A percentile compares a stretch with the other conserved stretches of the same genome.
These are phyloP conservation scores for Penstemon eatonii DNA, from an alignment of 257 asterid genomes.

Conservation along the genomic window DNA sequence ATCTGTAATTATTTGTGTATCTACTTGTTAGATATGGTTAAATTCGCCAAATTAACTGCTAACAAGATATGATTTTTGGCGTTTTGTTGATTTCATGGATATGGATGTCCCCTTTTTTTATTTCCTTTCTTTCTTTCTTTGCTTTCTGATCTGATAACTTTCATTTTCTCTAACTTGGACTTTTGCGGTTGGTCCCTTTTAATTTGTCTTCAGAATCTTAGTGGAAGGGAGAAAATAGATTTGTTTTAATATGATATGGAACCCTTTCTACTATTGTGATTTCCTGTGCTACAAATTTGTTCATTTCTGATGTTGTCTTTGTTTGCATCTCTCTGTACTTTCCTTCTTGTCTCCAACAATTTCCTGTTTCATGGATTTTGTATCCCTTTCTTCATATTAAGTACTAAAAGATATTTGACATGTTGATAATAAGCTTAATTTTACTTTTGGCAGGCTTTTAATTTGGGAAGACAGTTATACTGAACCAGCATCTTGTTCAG, in stretches of 20 bases:
- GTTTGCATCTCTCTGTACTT: conserved; percentile 42
- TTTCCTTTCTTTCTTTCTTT: conserved; percentile 5
- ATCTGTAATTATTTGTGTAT: conserved; percentile 15
- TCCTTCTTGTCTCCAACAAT: conserved; percentile 31
- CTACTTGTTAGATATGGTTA: conserved; percentile 22
- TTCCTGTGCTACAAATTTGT: conserved; percentile 37
- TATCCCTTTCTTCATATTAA: conserved; percentile 24
- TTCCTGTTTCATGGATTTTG: conserved; percentile 29
- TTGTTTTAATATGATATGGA: conserved; percentile 26
- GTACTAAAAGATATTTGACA: background rate
- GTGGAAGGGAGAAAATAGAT: conserved; percentile 20
- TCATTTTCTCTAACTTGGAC: conserved; percentile 47
- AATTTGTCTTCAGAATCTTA: conserved; percentile 59
- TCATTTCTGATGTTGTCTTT: conserved; percentile 42
- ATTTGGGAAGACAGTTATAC: conserved; percentile 77
- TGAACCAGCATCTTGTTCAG: conserved; percentile 35
- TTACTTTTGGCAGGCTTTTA: conserved; percentile 52
- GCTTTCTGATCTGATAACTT: conserved; percentile 33
- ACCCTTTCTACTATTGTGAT: conserved; percentile 39
- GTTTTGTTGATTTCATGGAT: conserved; percentile 38
- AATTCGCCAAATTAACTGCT: conserved; percentile 24
- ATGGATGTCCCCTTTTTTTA: conserved; percentile 25
- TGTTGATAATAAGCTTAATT: conserved; percentile 4
- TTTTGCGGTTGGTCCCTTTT: conserved; percentile 51
- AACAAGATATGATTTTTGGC: conserved; percentile 35